These are phyloP conservation scores for Botryosphaeria agaves DNA, from an alignment of 2,329 filamentous ascomycete genomes.

Conservation along the genomic window DNA sequence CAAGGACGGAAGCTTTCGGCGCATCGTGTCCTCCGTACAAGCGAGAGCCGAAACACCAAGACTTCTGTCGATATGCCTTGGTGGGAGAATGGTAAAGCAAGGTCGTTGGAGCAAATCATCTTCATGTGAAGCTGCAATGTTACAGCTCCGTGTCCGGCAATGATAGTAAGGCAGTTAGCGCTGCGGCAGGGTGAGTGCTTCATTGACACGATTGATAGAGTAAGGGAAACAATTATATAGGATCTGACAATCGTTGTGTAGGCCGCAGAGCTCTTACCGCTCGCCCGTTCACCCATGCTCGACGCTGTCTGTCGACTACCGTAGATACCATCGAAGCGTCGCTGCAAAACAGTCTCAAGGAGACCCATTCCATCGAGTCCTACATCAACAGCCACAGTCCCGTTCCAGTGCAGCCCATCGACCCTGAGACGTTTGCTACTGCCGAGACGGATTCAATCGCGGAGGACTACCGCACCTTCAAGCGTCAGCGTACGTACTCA, in stretches of 20 bases:
- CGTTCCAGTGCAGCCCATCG: slow-evolving; percentile 8
- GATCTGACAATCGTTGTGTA: no score
- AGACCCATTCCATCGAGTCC: slow-evolving; percentile 15
- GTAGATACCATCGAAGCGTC: slow-evolving; percentile 15
- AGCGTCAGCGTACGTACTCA: slow-evolving; percentile 19
- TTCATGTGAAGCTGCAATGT: no score
- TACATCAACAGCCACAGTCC: slow-evolving; percentile 13
- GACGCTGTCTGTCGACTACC: slow-evolving; percentile 15
- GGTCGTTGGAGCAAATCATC: no score
- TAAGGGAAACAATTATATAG: no score
- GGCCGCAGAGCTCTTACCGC: slow-evolving; percentile 21
- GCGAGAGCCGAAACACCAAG: no score
- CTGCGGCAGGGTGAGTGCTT: slow-evolving; percentile 23
- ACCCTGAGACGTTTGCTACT: slow-evolving; percentile 8
- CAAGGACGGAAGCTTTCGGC: no score
- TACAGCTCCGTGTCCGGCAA: no score
- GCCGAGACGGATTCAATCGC: slow-evolving; percentile 12
- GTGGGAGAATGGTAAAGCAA: no score
- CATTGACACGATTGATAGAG: no score
- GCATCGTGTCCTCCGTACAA: no score
- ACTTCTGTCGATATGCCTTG: no score
- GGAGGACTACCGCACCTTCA: slow-evolving; percentile 23
- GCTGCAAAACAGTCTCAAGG: slow-evolving; percentile 12
- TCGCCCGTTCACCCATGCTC: slow-evolving; percentile 7
- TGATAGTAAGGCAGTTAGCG: slow-evolving; percentile 22